Evolutionary conservation across 2,329 filamentous ascomycete species (phyloP), one percentile per base, ranked within the genome.

Genomic region (Metarhizium brunneum): DNA sequence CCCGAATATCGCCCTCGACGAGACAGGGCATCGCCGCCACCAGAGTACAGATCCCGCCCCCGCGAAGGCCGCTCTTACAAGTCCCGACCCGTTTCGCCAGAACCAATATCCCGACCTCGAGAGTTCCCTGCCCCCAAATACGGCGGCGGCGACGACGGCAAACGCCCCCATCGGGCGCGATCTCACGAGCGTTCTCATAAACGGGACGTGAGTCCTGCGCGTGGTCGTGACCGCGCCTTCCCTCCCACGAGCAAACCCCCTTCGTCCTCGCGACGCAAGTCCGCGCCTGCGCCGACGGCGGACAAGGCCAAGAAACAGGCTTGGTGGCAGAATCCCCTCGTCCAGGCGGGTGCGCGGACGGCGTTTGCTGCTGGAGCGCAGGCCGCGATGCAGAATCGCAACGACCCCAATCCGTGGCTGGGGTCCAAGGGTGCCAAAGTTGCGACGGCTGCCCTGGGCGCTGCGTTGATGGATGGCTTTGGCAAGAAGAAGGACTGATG

Each of bases 381-480:
- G 50, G 75, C 76, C 3, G 75, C 75, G 8, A 74, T 77, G 66
- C 70, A 74, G 50, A 68, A 74, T 50, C 73, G 75, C 51, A 69
- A 73, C 49, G 73, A 77, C 16, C 68, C 70, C 1, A 73, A 76
- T 2, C 66, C 71, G 1, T 80, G 77, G 77, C 64, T 75, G 4
- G 75, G 77, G 0, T 65, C 73, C 11, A 79, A 79, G 59, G 76
- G 76, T 5, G 73, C 73, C 48, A 76, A 75, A 53, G 66, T 79
- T 3, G 77, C 75, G 1, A 75, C 75, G 2, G 76, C 76, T 2
- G 77, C 76, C 2, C 57, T 80, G 1, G 75, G 76, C 18, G 76
- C 77, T 1, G 77, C 76, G 0, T 64, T 78, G 18, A 71, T 77
- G 43, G 76, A 79, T 56, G 74, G 75, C 0, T 72, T 79, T 36